Percentiles rank a stretch among this genome's conserved stretches.
These are phyloP conservation scores for Maudiozyma saulgeensis DNA, from an alignment of 805 yeast species.

Conservation along the genomic window DNA sequence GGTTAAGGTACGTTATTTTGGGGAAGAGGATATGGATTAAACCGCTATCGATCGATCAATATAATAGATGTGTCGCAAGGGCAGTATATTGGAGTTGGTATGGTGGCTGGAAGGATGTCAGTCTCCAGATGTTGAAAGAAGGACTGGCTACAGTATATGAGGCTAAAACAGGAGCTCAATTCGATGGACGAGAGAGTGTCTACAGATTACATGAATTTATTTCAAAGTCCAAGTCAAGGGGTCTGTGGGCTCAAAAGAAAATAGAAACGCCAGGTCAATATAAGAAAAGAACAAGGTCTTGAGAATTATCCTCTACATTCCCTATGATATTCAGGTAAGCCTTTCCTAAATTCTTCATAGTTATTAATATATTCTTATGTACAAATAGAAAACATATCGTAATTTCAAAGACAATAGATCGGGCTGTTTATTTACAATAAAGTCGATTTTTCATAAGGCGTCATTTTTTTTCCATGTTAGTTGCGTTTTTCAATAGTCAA, in stretches of 20 bases:
- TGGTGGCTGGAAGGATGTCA: conserved; percentile 68
- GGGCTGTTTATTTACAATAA: too few relatives aligned
- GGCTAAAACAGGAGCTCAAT: conserved; percentile 70
- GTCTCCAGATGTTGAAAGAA: conserved; percentile 73
- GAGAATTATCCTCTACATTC: neutral
- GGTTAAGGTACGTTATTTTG: conserved; percentile 59
- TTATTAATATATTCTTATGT: too few relatives aligned
- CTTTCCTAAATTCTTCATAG: too few relatives aligned
- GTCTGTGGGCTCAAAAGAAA: conserved; percentile 58
- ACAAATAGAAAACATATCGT: too few relatives aligned
- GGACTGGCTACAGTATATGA: conserved; percentile 90
- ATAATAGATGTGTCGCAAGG: conserved; percentile 77
- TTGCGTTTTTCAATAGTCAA: too few relatives aligned
- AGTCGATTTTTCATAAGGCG: too few relatives aligned
- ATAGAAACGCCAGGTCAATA: conserved; percentile 71
- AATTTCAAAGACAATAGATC: too few relatives aligned
- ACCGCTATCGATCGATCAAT: conserved; percentile 80
- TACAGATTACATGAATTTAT: conserved; percentile 50
- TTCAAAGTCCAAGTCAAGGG: conserved; percentile 49
- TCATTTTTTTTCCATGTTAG: too few relatives aligned
- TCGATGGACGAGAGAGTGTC: conserved; percentile 61
- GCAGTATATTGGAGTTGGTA: conserved; percentile 46
- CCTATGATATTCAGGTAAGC: too few relatives aligned
- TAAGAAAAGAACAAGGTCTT: conserved; percentile 34
- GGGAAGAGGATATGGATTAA: conserved; percentile 65